Percentiles rank a stretch among this genome's conserved stretches.
These are phyloP conservation scores for Annulohypoxylon bovei DNA, from an alignment of 495 filamentous ascomycete genomes.

Conservation along the genomic window DNA sequence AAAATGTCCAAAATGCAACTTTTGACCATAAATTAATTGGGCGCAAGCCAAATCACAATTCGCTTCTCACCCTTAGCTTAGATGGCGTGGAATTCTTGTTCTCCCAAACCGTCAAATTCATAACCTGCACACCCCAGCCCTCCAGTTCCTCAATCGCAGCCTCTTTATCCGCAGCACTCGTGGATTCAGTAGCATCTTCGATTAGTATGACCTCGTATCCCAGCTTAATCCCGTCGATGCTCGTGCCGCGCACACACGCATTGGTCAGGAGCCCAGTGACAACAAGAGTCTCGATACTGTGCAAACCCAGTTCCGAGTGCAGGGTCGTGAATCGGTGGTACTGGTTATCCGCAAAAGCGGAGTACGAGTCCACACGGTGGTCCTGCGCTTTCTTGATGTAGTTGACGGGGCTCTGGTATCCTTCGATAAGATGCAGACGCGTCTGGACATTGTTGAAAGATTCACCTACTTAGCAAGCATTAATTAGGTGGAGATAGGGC, in stretches of 20 bases:
- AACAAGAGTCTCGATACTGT: conserved; percentile 44
- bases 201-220: conserved; percentile 47
- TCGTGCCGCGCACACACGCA: conserved; percentile 48
- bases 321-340: conserved; percentile 48
- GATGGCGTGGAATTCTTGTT: conserved; percentile 26
- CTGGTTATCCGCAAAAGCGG: conserved; percentile 48
- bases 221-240: conserved; percentile 45
- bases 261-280: conserved; percentile 45
- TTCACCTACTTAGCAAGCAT: too few species aligned
- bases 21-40: not conserved
- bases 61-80: conserved; percentile 5
- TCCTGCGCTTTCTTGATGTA: conserved; percentile 51
- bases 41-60: conserved; percentile 8
- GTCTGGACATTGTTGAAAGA: too few species aligned
- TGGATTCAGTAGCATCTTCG: conserved; percentile 43
- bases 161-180: conserved; percentile 33
- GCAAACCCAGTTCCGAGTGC: conserved; percentile 38
- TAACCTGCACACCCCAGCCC: conserved; percentile 44
- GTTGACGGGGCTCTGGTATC: conserved; percentile 40
- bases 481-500: too few species aligned
- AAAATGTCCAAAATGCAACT: not conserved
- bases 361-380: conserved; percentile 46
- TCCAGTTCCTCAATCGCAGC: conserved; percentile 39
- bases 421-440: conserved; percentile 42
- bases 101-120: conserved; percentile 44